A percentile compares a stretch with the other conserved stretches of the same genome.
phyloP scores from a whole-genome alignment of 495 filamentous ascomycete genomes.

The Amphirosellinia nigrospora region DNA sequence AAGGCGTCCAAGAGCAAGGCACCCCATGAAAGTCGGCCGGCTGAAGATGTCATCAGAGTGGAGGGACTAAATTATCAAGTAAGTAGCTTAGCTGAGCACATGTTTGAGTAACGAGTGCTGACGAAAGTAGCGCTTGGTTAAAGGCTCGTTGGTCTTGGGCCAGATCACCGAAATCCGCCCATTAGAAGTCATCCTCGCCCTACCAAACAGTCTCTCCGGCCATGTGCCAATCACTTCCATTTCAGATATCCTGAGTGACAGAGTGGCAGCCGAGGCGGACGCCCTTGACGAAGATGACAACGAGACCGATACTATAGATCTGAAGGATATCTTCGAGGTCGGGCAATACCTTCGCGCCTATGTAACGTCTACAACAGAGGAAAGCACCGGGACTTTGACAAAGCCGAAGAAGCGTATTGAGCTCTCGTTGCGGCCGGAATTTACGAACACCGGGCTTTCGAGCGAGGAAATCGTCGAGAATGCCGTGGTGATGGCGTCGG shows the following conservation, averaged over 20 bases:
- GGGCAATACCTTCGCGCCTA: slow-evolving; percentile 91
- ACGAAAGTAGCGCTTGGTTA: slow-evolving; percentile 71
- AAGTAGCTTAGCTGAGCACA: slow-evolving; percentile 23
- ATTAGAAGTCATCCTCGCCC: slow-evolving; percentile 75
- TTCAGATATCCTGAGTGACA: slow-evolving; percentile 64
- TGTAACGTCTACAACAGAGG: slow-evolving; percentile 76
- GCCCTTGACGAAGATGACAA: slow-evolving; percentile 59
- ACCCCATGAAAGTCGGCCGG: slow-evolving; percentile 41
- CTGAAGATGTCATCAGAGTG: slow-evolving; percentile 70
- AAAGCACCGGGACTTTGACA: slow-evolving; percentile 45
- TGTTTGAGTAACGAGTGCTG: slow-evolving; percentile 37
- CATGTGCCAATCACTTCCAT: slow-evolving; percentile 90
- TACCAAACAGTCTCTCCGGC: slow-evolving; percentile 92
- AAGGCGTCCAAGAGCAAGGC: slow-evolving; percentile 62
- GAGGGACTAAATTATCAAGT: slow-evolving; percentile 93
- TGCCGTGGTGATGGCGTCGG: slow-evolving; percentile 81
- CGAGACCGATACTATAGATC: slow-evolving; percentile 66
- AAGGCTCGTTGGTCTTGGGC: slow-evolving; percentile 85
- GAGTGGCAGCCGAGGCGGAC: slow-evolving; percentile 66
- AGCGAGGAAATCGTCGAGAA: slow-evolving; percentile 73
- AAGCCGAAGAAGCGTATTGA: slow-evolving; percentile 84
- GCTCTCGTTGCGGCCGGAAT: slow-evolving; percentile 76
- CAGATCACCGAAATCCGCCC: slow-evolving; percentile 82
- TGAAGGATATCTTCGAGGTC: slow-evolving; percentile 74
- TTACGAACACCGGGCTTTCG: slow-evolving; percentile 75